Base-by-base conservation (phyloP, 164 flowering plant genomes). In the Macadamia tetraphylla region DNA sequence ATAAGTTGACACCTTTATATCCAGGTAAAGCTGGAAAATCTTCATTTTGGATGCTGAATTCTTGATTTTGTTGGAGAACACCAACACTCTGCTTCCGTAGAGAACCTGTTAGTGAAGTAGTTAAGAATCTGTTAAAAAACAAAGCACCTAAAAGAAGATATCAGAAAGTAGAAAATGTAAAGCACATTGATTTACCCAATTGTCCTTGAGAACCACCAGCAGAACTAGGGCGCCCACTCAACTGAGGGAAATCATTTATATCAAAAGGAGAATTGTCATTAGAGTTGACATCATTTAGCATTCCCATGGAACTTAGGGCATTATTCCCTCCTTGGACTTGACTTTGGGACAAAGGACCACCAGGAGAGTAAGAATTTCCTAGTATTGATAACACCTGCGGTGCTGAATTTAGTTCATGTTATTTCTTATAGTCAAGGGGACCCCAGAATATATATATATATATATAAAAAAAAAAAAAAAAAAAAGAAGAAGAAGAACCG, bases 1-100 rank as follows among this genome's bases (percentile, higher is more conserved):
- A 12, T 6, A 35, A 9, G 14, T 29, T 35, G 18, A 68, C 71
- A 82, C 85, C 83, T 76, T 75, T 80, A 70, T 62, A 73, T 58
- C 81, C 79, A 10, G 85, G 85, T 60, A 82, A 75, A 49, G 85
- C 83, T 29, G 83, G 83, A 69, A 80, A 80, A 65, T 82, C 85
- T 68, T 82, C 85, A 64, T 82, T 80, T 64, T 80, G 85, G 64
- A 80, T 80, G 71, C 83, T 82, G 63, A 82, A 80, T 56, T 78
- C 81, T 64, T 78, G 85, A 57, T 80, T 82, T 67, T 80, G 80
- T 29, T 74, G 85, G 62, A 76, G 75, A 70, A 64, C 70, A 29
- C 77, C 79, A 73, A 73, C 75, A 60, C 77, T 76, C 67, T 79
- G 85, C 65, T 71, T 82, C 71, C 81, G 68, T 69, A 76, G 56